Percentiles rank a stretch among this genome's conserved stretches.
phyloP scores from a whole-genome alignment of 257 asterid genomes.

The Solanum arcanum region DNA sequence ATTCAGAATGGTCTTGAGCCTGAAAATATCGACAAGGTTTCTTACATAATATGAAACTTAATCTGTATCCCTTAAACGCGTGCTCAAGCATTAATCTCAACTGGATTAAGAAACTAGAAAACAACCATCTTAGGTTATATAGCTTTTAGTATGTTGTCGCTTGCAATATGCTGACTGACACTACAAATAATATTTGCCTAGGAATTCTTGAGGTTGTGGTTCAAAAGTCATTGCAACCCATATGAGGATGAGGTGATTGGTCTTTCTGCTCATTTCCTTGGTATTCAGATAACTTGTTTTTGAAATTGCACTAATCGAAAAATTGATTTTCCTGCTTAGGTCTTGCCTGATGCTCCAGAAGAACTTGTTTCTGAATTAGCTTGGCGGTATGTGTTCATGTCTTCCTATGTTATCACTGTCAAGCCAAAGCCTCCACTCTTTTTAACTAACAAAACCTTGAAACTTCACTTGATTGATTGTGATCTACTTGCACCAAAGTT shows the following conservation, averaged over 20 bases:
- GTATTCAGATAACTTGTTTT: neutral
- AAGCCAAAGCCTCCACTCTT: neutral
- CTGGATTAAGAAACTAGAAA: neutral
- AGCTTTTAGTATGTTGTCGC: neutral
- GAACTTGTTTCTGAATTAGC: conserved; percentile 85
- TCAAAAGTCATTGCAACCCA: conserved; percentile 81
- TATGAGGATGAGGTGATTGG: conserved; percentile 68
- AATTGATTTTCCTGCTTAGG: conserved; percentile 20
- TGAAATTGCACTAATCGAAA: neutral
- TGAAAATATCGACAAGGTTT: conserved; percentile 93
- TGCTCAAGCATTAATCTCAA: neutral
- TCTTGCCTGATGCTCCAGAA: conserved; percentile 87
- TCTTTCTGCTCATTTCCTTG: neutral
- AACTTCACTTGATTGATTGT: neutral
- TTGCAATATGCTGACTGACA: conserved; percentile 12
- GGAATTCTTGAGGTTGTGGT: conserved; percentile 98
- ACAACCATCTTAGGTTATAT: neutral
- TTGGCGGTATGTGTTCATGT: conserved; percentile 54
- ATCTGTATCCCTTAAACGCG: neutral
- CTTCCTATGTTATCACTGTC: neutral
- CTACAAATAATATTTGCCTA: conserved; percentile 15
- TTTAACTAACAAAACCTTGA: neutral
- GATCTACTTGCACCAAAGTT: neutral
- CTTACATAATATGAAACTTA: neutral
- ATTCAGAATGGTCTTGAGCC: conserved; percentile 75